Evolutionary conservation across 2,329 filamentous ascomycete species (phyloP), one percentile per base, ranked within the genome.

Genomic region (Pseudogymnoascus verrucosus): DNA sequence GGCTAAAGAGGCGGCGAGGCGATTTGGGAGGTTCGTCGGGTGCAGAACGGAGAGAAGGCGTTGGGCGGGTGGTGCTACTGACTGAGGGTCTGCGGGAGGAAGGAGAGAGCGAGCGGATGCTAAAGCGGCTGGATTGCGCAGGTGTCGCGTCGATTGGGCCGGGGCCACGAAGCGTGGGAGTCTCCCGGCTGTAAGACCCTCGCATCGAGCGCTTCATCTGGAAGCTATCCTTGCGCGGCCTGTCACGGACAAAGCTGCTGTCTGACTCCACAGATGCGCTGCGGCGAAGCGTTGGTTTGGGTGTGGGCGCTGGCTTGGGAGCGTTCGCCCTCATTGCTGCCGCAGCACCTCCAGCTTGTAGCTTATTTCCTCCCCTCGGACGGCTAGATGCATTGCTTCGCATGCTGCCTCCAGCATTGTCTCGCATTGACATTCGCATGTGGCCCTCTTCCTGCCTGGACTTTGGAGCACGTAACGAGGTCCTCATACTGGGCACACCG

Each of bases 201-300:
- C 92, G 83, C 89, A 96, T 90, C 1, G 89, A 91, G 61, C 80
- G 82, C 64, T 87, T 87, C 79, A 96, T 90, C 1, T 78, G 82
- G 62, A 85, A 82, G 0, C 80, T 80, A 47, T 79, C 75, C 5
- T 74, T 72, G 61, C 77, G 72, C 39, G 81, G 76, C 65, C 83
- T 82, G 47, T 79, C 76, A 28, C 90, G 87, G 71, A 84, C 89
- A 78, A 96, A 96, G 73, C 91, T 96, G 76, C 90, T 96, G 51
- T 90, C 87, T 70, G 88, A 91, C 28, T 83, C 87, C 68, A 86
- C 85, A 0, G 87, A 89, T 16, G 77, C 79, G 8, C 78, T 82
- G 1, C 87, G 82, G 64, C 78, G 76, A 7, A 85, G 74, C 4
- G 70, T 68, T 11, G 79, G 67, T 10, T 64, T 63, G 37, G 63